Evolutionary conservation across 176 grass and related monocot species (phyloP).

Genomic region (Aegilops longissima): DNA sequence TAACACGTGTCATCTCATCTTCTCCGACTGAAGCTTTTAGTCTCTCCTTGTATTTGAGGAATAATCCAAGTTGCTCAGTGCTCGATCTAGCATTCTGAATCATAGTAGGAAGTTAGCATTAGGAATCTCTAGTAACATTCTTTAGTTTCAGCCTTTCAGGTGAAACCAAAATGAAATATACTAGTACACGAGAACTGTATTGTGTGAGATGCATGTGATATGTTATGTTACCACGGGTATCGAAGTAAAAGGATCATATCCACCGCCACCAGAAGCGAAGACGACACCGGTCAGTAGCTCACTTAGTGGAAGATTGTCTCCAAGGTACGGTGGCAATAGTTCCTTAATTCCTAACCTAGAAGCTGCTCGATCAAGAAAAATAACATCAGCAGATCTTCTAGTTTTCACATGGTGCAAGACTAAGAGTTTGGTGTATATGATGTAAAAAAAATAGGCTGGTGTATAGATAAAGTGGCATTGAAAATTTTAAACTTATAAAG

Average conservation of each 20-base stretch:
- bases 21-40: conserved; percentile 40
- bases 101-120: not conserved
- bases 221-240: conserved; percentile 7
- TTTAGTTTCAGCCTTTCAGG: not conserved
- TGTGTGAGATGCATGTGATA: not conserved
- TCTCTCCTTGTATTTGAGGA: conserved; percentile 49
- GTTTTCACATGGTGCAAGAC: not conserved
- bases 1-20: conserved; percentile 13
- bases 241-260: conserved; percentile 38
- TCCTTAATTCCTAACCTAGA: conserved; percentile 25
- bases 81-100: conserved; percentile 43
- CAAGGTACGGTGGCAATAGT: conserved; percentile 19
- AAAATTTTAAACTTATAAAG: not conserved
- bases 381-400: not conserved
- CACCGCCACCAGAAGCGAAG: conserved; percentile 37
- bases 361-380: not conserved
- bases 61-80: conserved; percentile 43
- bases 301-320: not conserved
- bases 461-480: not conserved
- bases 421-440: not conserved
- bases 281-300: conserved; percentile 38
- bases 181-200: not conserved
- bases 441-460: too few species aligned
- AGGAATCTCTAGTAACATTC: not conserved
- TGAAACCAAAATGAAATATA: not conserved